phyloP scores from a whole-genome alignment of 139 green algal species.

The Picochlorum sp. region DNA sequence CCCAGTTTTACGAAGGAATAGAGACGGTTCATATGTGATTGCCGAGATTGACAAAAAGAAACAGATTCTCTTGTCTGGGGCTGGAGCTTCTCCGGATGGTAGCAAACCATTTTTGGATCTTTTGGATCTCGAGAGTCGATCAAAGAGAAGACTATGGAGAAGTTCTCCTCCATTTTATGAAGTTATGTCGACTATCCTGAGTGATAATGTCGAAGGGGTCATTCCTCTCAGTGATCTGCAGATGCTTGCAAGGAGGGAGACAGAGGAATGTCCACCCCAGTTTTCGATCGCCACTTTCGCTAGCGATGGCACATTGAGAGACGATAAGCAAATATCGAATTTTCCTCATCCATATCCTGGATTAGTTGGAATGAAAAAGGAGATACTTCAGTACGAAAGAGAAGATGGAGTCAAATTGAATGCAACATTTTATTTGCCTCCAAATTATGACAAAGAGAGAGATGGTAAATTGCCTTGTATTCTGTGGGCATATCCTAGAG shows the following conservation, averaged over 20 bases:
- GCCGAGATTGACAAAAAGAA: constrained; percentile 44
- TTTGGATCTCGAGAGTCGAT: constrained; percentile 49
- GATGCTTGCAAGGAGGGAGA: constrained; percentile 54
- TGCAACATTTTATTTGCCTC: constrained; percentile 88
- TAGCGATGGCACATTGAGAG: neutral
- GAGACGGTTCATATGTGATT: constrained; percentile 71
- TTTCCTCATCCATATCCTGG: constrained; percentile 93
- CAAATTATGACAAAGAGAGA: constrained; percentile 58
- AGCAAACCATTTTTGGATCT: constrained; percentile 89
- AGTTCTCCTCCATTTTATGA: constrained; percentile 66
- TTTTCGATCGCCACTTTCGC: constrained; percentile 36
- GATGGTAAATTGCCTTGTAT: constrained; percentile 85
- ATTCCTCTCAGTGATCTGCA: constrained; percentile 48
- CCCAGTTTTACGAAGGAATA: constrained; percentile 62
- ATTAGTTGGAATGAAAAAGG: constrained; percentile 68
- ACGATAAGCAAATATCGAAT: constrained; percentile 62
- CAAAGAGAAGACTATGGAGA: constrained; percentile 78
- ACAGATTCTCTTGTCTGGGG: constrained; percentile 69
- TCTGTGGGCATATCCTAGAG: constrained; percentile 89
- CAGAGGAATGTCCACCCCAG: constrained; percentile 46
- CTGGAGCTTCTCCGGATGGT: constrained; percentile 73
- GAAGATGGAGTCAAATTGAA: constrained; percentile 87
- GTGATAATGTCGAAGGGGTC: constrained; percentile 13
- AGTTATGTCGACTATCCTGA: constrained; percentile 36
- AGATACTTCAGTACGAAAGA: constrained; percentile 84